phyloP scores from a whole-genome alignment of 306 rosid species.

The Rosa persica region DNA sequence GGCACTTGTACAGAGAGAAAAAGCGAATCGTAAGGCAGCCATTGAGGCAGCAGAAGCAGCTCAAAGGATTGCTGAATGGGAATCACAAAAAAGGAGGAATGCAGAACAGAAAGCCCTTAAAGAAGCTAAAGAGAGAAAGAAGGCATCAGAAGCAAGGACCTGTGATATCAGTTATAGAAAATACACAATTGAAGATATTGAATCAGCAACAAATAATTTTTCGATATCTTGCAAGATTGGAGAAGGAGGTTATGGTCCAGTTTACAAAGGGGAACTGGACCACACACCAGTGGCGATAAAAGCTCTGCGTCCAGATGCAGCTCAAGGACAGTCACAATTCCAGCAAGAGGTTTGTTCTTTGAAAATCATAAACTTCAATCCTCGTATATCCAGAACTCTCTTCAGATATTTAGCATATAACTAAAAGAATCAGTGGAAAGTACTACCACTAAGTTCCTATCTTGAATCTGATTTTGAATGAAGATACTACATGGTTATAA shows the following conservation, averaged over 20 bases:
- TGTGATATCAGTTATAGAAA: constrained; percentile 53
- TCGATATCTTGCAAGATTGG: constrained; percentile 52
- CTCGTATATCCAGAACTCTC: not conserved
- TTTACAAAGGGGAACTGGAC: constrained; percentile 61
- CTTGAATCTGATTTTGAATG: not conserved
- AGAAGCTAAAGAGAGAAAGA: constrained; percentile 44
- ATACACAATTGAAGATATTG: constrained; percentile 68
- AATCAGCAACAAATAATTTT: constrained; percentile 59
- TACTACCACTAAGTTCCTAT: not conserved
- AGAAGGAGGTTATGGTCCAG: constrained; percentile 93
- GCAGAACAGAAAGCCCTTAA: constrained; percentile 40
- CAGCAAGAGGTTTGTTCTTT: constrained; percentile 55
- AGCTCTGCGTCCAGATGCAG: constrained; percentile 77
- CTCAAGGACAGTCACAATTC: constrained; percentile 79
- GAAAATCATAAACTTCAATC: not conserved
- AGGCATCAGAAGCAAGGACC: not conserved
- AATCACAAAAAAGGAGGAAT: constrained; percentile 54
- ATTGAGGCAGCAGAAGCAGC: constrained; percentile 69
- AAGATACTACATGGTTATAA: not conserved
- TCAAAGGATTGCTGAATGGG: constrained; percentile 49
- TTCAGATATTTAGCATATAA: not conserved
- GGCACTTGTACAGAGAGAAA: constrained; percentile 62
- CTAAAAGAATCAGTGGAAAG: not conserved
- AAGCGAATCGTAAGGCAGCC: constrained; percentile 49
- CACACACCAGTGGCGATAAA: constrained; percentile 80